A percentile compares a stretch with the other conserved stretches of the same genome.
phyloP scores from a whole-genome alignment of 306 rosid genomes.

The Hippophae rhamnoides region DNA sequence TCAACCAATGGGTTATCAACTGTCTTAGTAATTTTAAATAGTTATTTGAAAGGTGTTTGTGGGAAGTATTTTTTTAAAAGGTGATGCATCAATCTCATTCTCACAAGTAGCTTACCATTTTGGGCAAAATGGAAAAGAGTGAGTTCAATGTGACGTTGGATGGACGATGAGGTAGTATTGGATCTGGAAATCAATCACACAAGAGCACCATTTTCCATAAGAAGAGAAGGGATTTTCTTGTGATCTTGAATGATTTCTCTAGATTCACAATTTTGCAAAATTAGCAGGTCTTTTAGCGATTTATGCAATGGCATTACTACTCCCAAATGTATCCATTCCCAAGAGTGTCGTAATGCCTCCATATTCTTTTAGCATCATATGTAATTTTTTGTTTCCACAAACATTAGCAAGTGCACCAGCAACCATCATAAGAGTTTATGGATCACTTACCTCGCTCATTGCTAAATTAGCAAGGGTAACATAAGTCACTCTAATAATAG shows the following conservation, averaged over 20 bases:
- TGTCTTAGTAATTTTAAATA: too few species aligned
- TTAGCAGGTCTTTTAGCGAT: constrained; percentile 60
- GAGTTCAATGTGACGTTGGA: constrained; percentile 55
- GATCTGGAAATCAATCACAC: constrained; percentile 42
- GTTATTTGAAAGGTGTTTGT: too few species aligned
- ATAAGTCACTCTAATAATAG: too few species aligned
- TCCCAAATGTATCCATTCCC: constrained; percentile 42
- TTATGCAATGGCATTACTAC: constrained; percentile 47
- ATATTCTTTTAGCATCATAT: constrained; percentile 41
- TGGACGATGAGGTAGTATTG: constrained; percentile 34
- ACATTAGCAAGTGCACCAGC: constrained; percentile 73
- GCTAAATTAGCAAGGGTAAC: too few species aligned
- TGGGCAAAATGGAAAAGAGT: constrained; percentile 61
- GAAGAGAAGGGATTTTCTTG: constrained; percentile 39
- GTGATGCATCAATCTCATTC: not conserved
- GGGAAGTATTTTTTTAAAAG: not conserved
- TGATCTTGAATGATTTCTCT: constrained; percentile 49
- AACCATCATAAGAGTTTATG: constrained; percentile 59
- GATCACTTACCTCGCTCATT: constrained; percentile 29
- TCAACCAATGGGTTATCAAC: not conserved
- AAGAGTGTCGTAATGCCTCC: constrained; percentile 56
- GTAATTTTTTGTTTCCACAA: constrained; percentile 62
- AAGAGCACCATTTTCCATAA: constrained; percentile 48
- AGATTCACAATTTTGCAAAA: constrained; percentile 59
- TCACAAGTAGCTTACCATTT: constrained; percentile 34